Evolutionary conservation across 2,329 filamentous ascomycete species (phyloP), one percentile per base, ranked within the genome.

Genomic region (Apiospora kogelbergensis): DNA sequence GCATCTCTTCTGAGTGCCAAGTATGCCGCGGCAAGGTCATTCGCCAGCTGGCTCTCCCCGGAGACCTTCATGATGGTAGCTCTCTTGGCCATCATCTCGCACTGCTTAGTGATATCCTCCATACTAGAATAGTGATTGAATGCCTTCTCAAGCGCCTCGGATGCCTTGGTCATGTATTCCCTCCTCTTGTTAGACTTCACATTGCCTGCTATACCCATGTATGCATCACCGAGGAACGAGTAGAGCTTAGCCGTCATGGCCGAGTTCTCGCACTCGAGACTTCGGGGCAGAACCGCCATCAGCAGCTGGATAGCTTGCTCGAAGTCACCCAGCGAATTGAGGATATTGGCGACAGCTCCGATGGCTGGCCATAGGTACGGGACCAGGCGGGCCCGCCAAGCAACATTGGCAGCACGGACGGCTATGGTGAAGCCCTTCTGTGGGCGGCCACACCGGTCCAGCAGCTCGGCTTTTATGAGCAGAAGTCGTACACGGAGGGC

Each of bases 1-100:
- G 42, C 44, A 46, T 66, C 65, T 72, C 81, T 84, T 74, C 84
- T 84, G 65, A 93, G 74, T 72, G 87, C 86, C 53, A 91, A 78
- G 77, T 92, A 93, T 72, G 86, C 87, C 2, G 89, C 88, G 1
- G 90, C 90, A 73, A 86, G 91, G 71, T 91, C 89, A 73, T 91
- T 91, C 0, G 90, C 89, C 71, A 90, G 74, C 22, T 83, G 84
- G 72, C 84, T 79, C 73, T 94, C 91, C 0, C 91, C 92, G 9
- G 88, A 84, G 63, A 91, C 82, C 78, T 90, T 89, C 84, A 93
- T 92, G 66, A 97, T 86, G 66, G 90, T 90, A 3, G 92, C 91
- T 80, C 93, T 95, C 84, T 96, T 96, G 24, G 91, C 91, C 81
- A 95, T 87, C 84, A 93, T 90, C 79, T 94, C 91, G 75, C 93